phyloP scores from a whole-genome alignment of 2,329 filamentous ascomycete genomes.

The Cladobotryum protrusum region DNA sequence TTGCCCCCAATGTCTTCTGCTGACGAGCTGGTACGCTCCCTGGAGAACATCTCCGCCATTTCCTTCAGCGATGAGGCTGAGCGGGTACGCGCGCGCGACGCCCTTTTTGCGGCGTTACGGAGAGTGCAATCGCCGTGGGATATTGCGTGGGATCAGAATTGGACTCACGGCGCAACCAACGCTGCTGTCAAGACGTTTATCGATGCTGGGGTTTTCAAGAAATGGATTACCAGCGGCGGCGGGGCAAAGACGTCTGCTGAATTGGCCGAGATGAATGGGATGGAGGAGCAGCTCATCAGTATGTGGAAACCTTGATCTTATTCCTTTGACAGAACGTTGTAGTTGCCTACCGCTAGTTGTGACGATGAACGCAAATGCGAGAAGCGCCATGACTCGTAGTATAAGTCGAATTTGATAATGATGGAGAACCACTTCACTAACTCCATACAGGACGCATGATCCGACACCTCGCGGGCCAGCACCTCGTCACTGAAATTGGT shows the following conservation, averaged over 20 bases:
- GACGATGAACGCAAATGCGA: neutral
- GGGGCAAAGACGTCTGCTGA: conserved; percentile 23
- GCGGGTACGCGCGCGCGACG: conserved; percentile 26
- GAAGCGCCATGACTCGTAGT: no score
- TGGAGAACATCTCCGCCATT: conserved; percentile 20
- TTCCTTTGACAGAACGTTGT: no score
- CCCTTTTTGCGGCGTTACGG: conserved; percentile 24
- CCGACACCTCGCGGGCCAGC: conserved; percentile 29
- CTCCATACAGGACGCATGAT: conserved; percentile 25
- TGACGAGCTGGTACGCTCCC: conserved; percentile 19
- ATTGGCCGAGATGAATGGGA: conserved; percentile 27
- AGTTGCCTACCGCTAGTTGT: neutral
- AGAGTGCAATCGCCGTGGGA: conserved; percentile 33
- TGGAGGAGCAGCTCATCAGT: conserved; percentile 29
- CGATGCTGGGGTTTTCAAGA: conserved; percentile 30
- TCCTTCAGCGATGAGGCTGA: conserved; percentile 29
- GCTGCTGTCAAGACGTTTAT: conserved; percentile 32
- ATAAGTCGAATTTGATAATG: neutral
- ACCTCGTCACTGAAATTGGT: conserved; percentile 27
- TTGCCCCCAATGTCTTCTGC: conserved; percentile 17
- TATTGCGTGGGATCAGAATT: conserved; percentile 32
- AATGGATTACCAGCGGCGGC: conserved; percentile 27
- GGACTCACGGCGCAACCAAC: conserved; percentile 27
- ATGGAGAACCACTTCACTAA: neutral
- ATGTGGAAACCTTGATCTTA: conserved; percentile 2